Evolutionary conservation across 805 yeast species (phyloP), one percentile per base, ranked within the genome.

Genomic region (Candida fluviatilis): DNA sequence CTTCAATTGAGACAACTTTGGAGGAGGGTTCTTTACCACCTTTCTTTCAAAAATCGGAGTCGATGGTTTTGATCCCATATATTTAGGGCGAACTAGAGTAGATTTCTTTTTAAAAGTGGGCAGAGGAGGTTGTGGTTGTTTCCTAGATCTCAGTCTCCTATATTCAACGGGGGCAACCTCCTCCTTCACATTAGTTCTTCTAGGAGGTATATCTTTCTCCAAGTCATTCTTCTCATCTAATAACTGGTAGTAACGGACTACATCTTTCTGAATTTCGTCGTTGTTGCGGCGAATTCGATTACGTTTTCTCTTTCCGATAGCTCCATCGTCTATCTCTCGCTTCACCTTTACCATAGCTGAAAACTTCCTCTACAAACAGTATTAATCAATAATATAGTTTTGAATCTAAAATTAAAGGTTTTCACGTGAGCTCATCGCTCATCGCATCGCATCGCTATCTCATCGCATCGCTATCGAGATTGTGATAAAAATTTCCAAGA

Each of bases 181-280:
- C n/a, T 35, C 31, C 17, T 40, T 35, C 14, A 34, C 23, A 4
- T 27, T 31, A 1, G 41, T 27, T 37, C 52, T 37, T 31, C 46
- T 40, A 2, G 63, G 63, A 2, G 63, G 63, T 18, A 58, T 58
- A 38, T 57, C 62, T 14, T 37, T 33, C 30, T 51, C 61, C 29
- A 55, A 37, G 16, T 50, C 49, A 4, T 35, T 31, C 16, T 50
- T 43, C 18, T 47, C 37, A 11, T 29, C 18, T 11, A 51, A 23
- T 18, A 57, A 36, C 33, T 49, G 50, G 4, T 47, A 34, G 45
- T 54, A 58, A 24, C 47, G 36, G 10, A 29, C 34, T 14, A 54
- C 39, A 37, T 58, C 62, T 11, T 35, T 34, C 24, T 47, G 41
- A 14, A 54, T 18, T 29, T 52, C 56, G 5, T 34, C 31, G 12